A percentile compares a stretch with the other conserved stretches of the same genome.
Conservation (phyloP, 2,329 filamentous ascomycete genomes). For the Diaporthe citri region DNA sequence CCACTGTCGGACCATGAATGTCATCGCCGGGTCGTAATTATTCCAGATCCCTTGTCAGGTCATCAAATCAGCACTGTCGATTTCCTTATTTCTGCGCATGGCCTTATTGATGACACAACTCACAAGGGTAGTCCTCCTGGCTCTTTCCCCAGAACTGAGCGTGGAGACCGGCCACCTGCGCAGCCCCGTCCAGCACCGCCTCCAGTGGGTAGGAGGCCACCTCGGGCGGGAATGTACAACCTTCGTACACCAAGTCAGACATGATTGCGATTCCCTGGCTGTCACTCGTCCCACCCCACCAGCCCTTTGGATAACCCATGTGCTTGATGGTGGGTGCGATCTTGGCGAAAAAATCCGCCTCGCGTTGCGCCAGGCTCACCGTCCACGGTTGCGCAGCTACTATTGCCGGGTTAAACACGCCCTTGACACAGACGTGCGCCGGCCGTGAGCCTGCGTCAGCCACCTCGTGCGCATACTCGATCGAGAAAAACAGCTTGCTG, state of each 20-base stretch:
- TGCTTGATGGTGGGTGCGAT: slow-evolving; percentile 46
- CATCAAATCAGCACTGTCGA: neutral
- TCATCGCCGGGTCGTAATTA: slow-evolving; percentile 45
- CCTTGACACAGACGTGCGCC: slow-evolving; percentile 47
- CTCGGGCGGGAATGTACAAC: slow-evolving; percentile 48
- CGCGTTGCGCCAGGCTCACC: slow-evolving; percentile 48
- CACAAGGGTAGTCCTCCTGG: slow-evolving; percentile 44
- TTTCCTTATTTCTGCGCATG: neutral
- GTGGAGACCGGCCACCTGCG: slow-evolving; percentile 52
- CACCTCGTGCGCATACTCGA: slow-evolving; percentile 47
- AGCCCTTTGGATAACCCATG: slow-evolving; percentile 51
- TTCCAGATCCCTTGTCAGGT: slow-evolving; percentile 40
- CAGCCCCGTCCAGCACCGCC: slow-evolving; percentile 49
- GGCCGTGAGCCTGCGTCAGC: slow-evolving; percentile 43
- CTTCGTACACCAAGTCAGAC: slow-evolving; percentile 50
- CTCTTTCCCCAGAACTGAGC: slow-evolving; percentile 45
- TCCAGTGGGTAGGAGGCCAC: slow-evolving; percentile 48
- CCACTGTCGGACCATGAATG: slow-evolving; percentile 45
- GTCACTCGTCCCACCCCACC: slow-evolving; percentile 52
- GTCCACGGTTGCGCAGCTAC: slow-evolving; percentile 50
- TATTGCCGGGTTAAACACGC: slow-evolving; percentile 54
- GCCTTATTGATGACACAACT: neutral
- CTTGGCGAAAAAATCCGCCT: slow-evolving; percentile 53
- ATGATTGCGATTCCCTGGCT: slow-evolving; percentile 55
- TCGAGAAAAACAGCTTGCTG: slow-evolving; percentile 47